A percentile compares a stretch with the other conserved stretches of the same genome.
Conservation (phyloP, 208 protist genomes). For the Crithidia brevicula region DNA sequence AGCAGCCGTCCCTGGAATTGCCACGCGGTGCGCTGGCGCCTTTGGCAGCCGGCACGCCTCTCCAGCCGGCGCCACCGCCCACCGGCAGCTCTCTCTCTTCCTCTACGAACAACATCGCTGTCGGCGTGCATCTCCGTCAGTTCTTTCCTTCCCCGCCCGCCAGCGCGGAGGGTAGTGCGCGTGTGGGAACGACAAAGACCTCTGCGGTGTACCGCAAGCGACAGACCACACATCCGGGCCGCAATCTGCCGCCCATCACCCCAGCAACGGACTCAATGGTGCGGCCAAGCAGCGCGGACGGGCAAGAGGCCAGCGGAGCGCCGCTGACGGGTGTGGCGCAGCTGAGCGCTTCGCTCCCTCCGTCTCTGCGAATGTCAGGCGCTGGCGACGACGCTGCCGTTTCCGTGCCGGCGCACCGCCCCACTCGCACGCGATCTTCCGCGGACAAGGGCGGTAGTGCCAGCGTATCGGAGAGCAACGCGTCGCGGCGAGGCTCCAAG, state of each 20-base stretch:
- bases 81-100: slow-evolving; percentile 3
- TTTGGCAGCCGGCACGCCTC: too few species aligned
- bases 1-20: too few species aligned
- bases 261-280: slow-evolving; percentile 12
- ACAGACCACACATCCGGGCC: slow-evolving; percentile 21
- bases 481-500: background rate
- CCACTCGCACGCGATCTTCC: slow-evolving; percentile 5
- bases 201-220: slow-evolving; percentile 26
- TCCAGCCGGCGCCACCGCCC: slow-evolving; percentile 7
- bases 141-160: slow-evolving; percentile 40
- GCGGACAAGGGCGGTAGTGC: background rate
- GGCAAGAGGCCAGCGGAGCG: background rate
- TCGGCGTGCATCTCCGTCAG: slow-evolving; percentile 11
- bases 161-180: slow-evolving; percentile 21
- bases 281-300: slow-evolving; percentile 11
- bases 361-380: background rate
- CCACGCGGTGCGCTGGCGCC: too few species aligned
- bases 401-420: background rate
- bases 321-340: too few species aligned
- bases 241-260: slow-evolving; percentile 29
- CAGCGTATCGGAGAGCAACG: too few species aligned
- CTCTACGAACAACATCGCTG: background rate
- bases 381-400: too few species aligned
- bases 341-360: background rate
- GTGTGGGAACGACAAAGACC: background rate